A percentile compares a stretch with the other conserved stretches of the same genome.
phyloP scores from a whole-genome alignment of 2,329 filamentous ascomycete species.

The Septoria petroselini region DNA sequence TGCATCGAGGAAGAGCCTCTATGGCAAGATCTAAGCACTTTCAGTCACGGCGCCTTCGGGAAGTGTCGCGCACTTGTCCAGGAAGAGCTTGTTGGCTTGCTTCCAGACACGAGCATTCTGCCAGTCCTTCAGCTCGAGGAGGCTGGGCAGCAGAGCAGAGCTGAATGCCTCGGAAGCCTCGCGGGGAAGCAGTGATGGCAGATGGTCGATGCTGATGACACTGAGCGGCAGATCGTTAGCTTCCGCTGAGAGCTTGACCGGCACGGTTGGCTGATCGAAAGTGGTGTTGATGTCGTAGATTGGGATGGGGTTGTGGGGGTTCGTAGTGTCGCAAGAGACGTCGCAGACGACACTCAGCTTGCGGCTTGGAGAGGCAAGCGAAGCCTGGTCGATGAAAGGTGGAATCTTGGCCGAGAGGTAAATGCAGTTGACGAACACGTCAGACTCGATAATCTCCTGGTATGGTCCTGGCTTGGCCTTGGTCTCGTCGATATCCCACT shows the following conservation, averaged over 20 bases:
- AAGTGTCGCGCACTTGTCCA: slow-evolving; percentile 72
- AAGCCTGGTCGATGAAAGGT: slow-evolving; percentile 72
- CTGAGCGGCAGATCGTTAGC: slow-evolving; percentile 56
- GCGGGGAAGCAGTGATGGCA: slow-evolving; percentile 77
- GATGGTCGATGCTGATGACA: slow-evolving; percentile 85
- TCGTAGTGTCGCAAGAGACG: slow-evolving; percentile 71
- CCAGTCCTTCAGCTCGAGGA: slow-evolving; percentile 75
- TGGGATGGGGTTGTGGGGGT: slow-evolving; percentile 70
- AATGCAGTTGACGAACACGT: slow-evolving; percentile 74
- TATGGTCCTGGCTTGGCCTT: slow-evolving; percentile 53
- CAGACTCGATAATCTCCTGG: slow-evolving; percentile 40
- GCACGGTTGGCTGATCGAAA: slow-evolving; percentile 82
- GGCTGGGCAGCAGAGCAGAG: slow-evolving; percentile 69
- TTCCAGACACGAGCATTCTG: slow-evolving; percentile 74
- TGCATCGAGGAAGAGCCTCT: neutral
- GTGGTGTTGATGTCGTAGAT: slow-evolving; percentile 83
- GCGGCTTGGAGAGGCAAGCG: slow-evolving; percentile 64
- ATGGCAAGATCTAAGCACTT: slow-evolving; percentile 8
- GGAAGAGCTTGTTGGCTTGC: slow-evolving; percentile 77
- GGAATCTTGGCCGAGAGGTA: slow-evolving; percentile 78
- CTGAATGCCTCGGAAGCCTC: slow-evolving; percentile 87
- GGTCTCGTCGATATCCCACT: slow-evolving; percentile 81
- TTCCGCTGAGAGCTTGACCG: slow-evolving; percentile 60
- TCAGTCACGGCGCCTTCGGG: slow-evolving; percentile 43
- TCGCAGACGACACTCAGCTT: slow-evolving; percentile 70